Percentiles rank a stretch among this genome's conserved stretches.
phyloP scores from a whole-genome alignment of 148 eudicot genomes.

The Hydrangea macrophylla region DNA sequence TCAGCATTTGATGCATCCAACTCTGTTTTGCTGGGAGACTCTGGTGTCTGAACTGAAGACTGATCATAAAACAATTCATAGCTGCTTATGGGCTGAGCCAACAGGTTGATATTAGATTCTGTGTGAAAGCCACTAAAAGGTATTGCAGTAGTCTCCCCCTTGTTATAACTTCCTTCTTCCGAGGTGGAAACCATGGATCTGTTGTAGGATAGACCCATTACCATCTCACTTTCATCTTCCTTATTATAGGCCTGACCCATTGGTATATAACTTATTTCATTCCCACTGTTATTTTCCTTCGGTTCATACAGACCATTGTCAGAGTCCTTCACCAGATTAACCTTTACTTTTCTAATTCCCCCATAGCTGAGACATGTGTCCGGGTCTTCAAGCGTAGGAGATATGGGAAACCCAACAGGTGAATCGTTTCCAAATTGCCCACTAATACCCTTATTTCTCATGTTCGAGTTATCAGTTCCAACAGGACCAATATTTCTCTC shows the following conservation, averaged over 20 bases:
- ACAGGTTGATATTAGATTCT: slow-evolving; percentile 31
- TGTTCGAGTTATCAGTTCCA: slow-evolving; percentile 17
- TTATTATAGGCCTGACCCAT: slow-evolving; percentile 33
- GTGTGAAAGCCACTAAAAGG: slow-evolving; percentile 39
- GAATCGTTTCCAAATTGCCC: slow-evolving; percentile 33
- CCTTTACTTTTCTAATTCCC: slow-evolving; percentile 50
- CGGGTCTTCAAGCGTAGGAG: slow-evolving; percentile 35
- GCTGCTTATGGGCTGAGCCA: slow-evolving; percentile 30
- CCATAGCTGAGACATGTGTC: slow-evolving; percentile 36
- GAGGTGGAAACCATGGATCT: slow-evolving; percentile 20
- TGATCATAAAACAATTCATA: slow-evolving; percentile 33
- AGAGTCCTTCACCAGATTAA: slow-evolving; percentile 47
- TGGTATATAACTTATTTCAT: slow-evolving; percentile 29
- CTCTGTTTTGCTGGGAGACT: slow-evolving; percentile 21
- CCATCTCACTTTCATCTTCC: slow-evolving; percentile 25
- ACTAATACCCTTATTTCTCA: slow-evolving; percentile 18
- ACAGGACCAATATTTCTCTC: slow-evolving; percentile 24
- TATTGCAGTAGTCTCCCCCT: slow-evolving; percentile 31
- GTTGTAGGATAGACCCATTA: slow-evolving; percentile 30
- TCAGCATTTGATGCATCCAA: slow-evolving; percentile 18
- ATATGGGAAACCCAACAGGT: slow-evolving; percentile 44
- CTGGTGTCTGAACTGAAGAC: slow-evolving; percentile 31
- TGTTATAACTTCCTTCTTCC: slow-evolving; percentile 26
- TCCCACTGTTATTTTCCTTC: slow-evolving; percentile 15
- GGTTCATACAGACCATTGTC: slow-evolving; percentile 25